Evolutionary conservation across 2,329 filamentous ascomycete species (phyloP), one percentile per base, ranked within the genome.

Genomic region (Hawksworthiomyces lignivorus): DNA sequence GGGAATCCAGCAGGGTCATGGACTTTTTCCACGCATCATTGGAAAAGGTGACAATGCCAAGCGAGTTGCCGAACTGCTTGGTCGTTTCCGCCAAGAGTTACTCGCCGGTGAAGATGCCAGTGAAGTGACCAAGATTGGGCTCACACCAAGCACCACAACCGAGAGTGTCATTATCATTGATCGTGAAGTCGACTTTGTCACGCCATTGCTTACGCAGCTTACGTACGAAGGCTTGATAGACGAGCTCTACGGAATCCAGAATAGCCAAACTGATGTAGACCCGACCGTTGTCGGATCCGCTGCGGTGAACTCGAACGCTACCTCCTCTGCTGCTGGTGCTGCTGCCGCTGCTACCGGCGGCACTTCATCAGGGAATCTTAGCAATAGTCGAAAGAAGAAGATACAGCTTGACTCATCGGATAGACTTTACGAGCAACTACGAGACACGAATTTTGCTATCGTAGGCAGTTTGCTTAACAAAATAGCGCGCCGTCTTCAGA

Each of bases 161-260:
- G 92, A 98, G 60, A 94, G 84, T 56, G 70, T 96, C 46, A 89
- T 98, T 54, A 84, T 98, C 47, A 88, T 98, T 42, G 92, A 98
- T 61, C 84, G 92, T 37, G 89, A 96, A 58, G 84, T 95, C 42
- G 92, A 98, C 60, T 88, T 92, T 55, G 87, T 90, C 14, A 96
- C 92, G 1, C 83, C 85, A 1, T 72, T 98, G 14, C 80, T 98
- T 41, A 97, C 90, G 1, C 92, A 98, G 59, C 69, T 98, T 48
- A 98, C 92, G 2, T 98, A 98, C 56, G 90, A 98, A 64, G 92
- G 92, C 4, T 70, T 98, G 20, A 83, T 98, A 41, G 94, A 98
- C 56, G 92, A 98, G 59, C 75, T 92, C 14, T 94, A 94, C 57
- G 82, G 84, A 24, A 94, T 98, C 47, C 79, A 86, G 50, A 84